Evolutionary conservation across 2,329 filamentous ascomycete species (phyloP).

Genomic region (Aureobasidium lini): DNA sequence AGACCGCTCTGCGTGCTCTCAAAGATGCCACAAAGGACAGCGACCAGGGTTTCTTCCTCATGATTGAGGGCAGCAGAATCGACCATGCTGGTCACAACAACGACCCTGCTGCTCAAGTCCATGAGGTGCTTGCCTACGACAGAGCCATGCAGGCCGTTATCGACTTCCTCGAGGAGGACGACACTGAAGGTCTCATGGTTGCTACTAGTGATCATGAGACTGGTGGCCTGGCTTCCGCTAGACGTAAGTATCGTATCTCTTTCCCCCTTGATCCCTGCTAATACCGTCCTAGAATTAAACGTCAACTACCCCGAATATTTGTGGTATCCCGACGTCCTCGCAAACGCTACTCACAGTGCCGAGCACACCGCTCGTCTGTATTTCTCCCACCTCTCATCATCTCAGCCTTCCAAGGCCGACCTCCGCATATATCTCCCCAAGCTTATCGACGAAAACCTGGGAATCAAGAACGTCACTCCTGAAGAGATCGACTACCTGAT

Average conservation of each 20-base stretch:
- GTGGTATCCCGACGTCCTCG: conserved; percentile 79
- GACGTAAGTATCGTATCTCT: conserved; percentile 48
- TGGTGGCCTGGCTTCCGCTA: conserved; percentile 74
- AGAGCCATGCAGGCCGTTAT: conserved; percentile 73
- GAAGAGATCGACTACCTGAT: conserved; percentile 64
- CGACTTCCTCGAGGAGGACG: conserved; percentile 70
- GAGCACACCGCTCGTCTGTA: conserved; percentile 63
- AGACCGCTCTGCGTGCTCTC: conserved; percentile 70
- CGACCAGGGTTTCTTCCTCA: conserved; percentile 93
- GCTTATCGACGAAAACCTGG: conserved; percentile 63
- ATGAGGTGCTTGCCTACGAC: conserved; percentile 94
- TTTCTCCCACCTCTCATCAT: conserved; percentile 46
- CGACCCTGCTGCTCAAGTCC: conserved; percentile 50
- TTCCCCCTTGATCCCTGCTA: neutral
- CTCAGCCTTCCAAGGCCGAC: conserved; percentile 24
- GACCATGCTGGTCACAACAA: conserved; percentile 76
- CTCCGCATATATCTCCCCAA: conserved; percentile 55
- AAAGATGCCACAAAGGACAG: conserved; percentile 72
- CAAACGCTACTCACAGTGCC: conserved; percentile 67
- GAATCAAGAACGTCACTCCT: conserved; percentile 64
- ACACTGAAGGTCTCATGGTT: conserved; percentile 72
- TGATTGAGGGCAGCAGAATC: conserved; percentile 96
- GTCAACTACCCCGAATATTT: conserved; percentile 57
- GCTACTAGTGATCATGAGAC: conserved; percentile 95
- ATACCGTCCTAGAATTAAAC: conserved; percentile 43